Percentiles rank a stretch among this genome's conserved stretches.
These are phyloP conservation scores for Plectosphaerella sp. DNA, from an alignment of 2,329 filamentous ascomycete genomes.

Conservation along the genomic window DNA sequence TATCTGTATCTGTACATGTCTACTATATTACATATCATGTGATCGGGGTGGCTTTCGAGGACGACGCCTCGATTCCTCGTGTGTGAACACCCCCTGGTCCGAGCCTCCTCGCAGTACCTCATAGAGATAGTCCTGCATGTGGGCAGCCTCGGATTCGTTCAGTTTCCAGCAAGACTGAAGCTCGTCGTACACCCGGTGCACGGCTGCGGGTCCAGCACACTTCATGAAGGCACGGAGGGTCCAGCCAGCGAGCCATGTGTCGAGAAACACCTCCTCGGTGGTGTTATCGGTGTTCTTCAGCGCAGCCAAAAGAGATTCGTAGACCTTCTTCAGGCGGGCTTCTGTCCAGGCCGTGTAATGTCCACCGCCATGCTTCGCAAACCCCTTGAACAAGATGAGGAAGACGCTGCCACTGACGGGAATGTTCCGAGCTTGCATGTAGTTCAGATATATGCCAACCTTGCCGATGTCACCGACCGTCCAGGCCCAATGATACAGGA, in stretches of 20 bases:
- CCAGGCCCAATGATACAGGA: slow-evolving; percentile 71
- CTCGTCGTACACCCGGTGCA: slow-evolving; percentile 50
- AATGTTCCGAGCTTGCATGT: slow-evolving; percentile 69
- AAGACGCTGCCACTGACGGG: slow-evolving; percentile 74
- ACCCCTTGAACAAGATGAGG: slow-evolving; percentile 77
- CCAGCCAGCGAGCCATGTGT: slow-evolving; percentile 58
- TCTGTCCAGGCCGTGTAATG: slow-evolving; percentile 66
- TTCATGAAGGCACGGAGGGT: slow-evolving; percentile 59
- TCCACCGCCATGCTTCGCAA: slow-evolving; percentile 65
- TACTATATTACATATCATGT: too few species aligned
- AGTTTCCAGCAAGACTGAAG: slow-evolving; percentile 45
- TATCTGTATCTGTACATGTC: slow-evolving; percentile 1
- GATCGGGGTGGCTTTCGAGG: too few species aligned
- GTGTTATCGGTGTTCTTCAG: slow-evolving; percentile 27
- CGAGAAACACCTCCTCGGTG: slow-evolving; percentile 39
- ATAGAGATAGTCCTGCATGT: slow-evolving; percentile 42
- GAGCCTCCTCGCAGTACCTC: slow-evolving; percentile 25
- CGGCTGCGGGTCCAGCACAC: slow-evolving; percentile 46
- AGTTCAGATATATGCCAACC: slow-evolving; percentile 67
- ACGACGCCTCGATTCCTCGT: background rate
- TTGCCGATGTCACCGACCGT: slow-evolving; percentile 66
- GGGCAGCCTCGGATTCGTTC: slow-evolving; percentile 25
- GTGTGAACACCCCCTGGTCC: background rate
- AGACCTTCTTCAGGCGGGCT: slow-evolving; percentile 62
- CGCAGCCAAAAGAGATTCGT: slow-evolving; percentile 57